These are phyloP conservation scores for Ogataea siamensis DNA, from an alignment of 805 yeast species.

Conservation along the genomic window DNA sequence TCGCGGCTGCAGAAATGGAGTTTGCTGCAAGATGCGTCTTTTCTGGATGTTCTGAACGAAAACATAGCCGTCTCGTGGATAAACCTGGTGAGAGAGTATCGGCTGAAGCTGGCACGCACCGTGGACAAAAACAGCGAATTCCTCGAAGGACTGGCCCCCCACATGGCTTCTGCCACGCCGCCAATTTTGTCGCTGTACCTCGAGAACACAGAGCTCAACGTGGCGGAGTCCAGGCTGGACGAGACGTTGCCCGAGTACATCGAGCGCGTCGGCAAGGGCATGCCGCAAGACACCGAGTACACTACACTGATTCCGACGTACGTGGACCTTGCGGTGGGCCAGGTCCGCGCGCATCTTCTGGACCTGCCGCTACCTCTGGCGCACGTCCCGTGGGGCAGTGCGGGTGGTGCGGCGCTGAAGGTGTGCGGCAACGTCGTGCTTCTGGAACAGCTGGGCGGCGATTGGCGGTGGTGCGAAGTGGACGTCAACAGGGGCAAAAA, in stretches of 20 bases:
- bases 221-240: constrained; percentile 26
- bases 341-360: constrained; percentile 66
- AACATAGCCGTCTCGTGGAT: constrained; percentile 63
- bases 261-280: constrained; percentile 74
- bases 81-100: constrained; percentile 51
- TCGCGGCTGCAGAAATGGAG: constrained; percentile 42
- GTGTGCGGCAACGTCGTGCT: constrained; percentile 65
- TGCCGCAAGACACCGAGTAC: constrained; percentile 68
- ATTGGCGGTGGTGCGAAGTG: constrained; percentile 54
- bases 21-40: constrained; percentile 6
- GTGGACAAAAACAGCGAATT: constrained; percentile 39
- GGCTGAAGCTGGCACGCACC: constrained; percentile 38
- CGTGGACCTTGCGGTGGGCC: constrained; percentile 55
- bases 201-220: constrained; percentile 2
- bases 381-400: constrained; percentile 52
- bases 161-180: constrained; percentile 19
- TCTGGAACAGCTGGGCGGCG: constrained; percentile 58
- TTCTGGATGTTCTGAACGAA: constrained; percentile 22
- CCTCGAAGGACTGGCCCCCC: constrained; percentile 43
- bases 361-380: constrained; percentile 87
- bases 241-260: constrained; percentile 51
- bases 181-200: constrained; percentile 8
- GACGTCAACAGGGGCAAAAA: constrained; percentile 43
- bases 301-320: constrained; percentile 66
- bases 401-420: constrained; percentile 20